These are phyloP conservation scores for Andrographis paniculata DNA, from an alignment of 305 asterid genomes.

Conservation along the genomic window DNA sequence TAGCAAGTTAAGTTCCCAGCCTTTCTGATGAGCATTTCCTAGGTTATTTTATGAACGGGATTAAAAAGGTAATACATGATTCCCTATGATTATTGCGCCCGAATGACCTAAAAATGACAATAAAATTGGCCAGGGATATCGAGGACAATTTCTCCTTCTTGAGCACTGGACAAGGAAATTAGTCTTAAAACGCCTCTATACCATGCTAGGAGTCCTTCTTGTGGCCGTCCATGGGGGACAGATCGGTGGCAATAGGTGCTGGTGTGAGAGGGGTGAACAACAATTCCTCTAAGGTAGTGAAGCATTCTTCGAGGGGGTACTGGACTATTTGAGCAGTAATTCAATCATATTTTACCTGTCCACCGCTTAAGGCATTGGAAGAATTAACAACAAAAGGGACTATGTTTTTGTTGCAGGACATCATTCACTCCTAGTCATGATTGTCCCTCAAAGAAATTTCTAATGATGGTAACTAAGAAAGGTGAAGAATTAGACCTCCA, in stretches of 20 bases:
- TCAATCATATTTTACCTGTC: not conserved
- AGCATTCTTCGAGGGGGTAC: not conserved
- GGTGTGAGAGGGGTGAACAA: not conserved
- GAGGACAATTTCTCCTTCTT: not conserved
- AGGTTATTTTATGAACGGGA: too few relatives aligned
- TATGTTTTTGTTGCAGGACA: not conserved
- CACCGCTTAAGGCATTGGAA: not conserved
- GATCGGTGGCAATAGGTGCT: not conserved
- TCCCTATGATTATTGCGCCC: not conserved
- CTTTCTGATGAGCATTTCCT: too few relatives aligned
- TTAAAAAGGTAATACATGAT: not conserved
- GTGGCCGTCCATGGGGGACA: not conserved
- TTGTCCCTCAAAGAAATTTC: not conserved
- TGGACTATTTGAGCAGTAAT: not conserved
- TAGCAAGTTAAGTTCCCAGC: too few relatives aligned
- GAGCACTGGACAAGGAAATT: not conserved
- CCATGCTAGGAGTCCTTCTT: not conserved
- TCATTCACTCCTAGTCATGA: conserved; percentile 1
- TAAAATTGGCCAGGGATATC: not conserved
- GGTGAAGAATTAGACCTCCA: not conserved
- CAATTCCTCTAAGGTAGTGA: not conserved
- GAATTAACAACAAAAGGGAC: not conserved
- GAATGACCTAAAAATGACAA: not conserved
- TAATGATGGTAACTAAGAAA: not conserved
- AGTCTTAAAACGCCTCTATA: too few relatives aligned